Evolutionary conservation across 192 early-diverging fungal species (phyloP), one percentile per base, ranked within the genome.

Genomic region (Glomus cerebriforme): DNA sequence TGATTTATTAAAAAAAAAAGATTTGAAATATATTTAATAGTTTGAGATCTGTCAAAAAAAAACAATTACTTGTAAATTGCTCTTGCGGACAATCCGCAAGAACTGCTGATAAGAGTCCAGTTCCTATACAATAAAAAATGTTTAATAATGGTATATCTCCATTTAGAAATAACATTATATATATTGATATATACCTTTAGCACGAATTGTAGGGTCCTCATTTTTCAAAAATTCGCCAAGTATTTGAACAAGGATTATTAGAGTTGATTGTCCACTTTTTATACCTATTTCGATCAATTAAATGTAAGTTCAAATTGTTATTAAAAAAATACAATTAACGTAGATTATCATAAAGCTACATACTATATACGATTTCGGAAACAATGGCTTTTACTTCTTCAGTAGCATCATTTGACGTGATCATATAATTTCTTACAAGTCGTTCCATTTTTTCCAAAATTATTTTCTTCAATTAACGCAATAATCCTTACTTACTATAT

Each of bases 191-290:
- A 35, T 83, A 87, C 95, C 97, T 86, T 92, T 93, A 45, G 94
- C 92, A 75, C 97, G 92, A 39, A 92, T 88, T 75, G 91, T 92
- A n/a, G 92, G 92, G 67, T 97, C 96, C 12, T 91, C 88, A 81
- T 87, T 92, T 5, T 95, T 95, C 69, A 97, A 82, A 62, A 91
- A 89, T 43, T 89, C 85, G 1, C 93, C 94, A 27, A 97, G 89
- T 49, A 86, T 82, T 82, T 94, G 92, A 27, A 98, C 95, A n/a
- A 97, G 82, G 77, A 85, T 82, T 22, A 96, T 82, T 31, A 96
- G 82, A 32, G 90, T 91, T 15, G 81, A 70, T 74, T 92, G 91
- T 49, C 87, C 88, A 37, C 75, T 80, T 26, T 82, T 83, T 27
- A 85, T 77, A 73, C 78, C 84, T 85, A 65, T 32, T 24, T 22